Evolutionary conservation across 352 stramenopile species (phyloP), one percentile per base, ranked within the genome.

Genomic region (Globisporangium recalcitrans): DNA sequence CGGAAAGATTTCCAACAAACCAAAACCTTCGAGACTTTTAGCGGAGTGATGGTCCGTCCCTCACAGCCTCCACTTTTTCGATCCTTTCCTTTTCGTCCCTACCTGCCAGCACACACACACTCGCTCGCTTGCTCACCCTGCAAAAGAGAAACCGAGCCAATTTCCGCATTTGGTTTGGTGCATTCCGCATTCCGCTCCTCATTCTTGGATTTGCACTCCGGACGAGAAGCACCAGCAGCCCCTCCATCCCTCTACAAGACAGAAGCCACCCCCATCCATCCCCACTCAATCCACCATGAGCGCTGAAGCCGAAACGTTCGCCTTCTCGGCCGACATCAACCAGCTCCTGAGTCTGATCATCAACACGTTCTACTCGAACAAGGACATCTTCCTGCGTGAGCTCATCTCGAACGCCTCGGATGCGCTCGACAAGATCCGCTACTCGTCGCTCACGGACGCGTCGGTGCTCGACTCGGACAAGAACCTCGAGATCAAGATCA

Each of bases 311-410:
- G 97, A 99, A 90, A 99, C 93, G 65, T 99, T 99, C 73, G 97
- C 96, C 71, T 99, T 99, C 86, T 98, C 90, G 63, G 97, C 98
- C 65, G 98, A 99, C 78, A 99, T 99, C 88, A 99, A 99, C 85
- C 98, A 99, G 87, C 88, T 99, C 57, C 80, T 99, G 77, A 98
- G 90, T 69, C 78, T 99, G 71, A 99, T 97, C 78, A 97, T 97
- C 71, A 96, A 97, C 85, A 98, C 96, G 65, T 99, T 99, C 80
- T 99, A 99, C 93, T 99, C 93, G 68, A 99, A 99, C 96, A 99
- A 99, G 91, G 97, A 99, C 69, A 98, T 99, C 65, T 99, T 99
- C 81, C 69, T 98, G 36, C 92, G 96, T 69, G 95, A 98, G 74
- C 74, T 98, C 49, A 98, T 98, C 75, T 98, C 91, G 60, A 98